Evolutionary conservation across 176 grass and related monocot species (phyloP).

Genomic region (Oryza australiensis): DNA sequence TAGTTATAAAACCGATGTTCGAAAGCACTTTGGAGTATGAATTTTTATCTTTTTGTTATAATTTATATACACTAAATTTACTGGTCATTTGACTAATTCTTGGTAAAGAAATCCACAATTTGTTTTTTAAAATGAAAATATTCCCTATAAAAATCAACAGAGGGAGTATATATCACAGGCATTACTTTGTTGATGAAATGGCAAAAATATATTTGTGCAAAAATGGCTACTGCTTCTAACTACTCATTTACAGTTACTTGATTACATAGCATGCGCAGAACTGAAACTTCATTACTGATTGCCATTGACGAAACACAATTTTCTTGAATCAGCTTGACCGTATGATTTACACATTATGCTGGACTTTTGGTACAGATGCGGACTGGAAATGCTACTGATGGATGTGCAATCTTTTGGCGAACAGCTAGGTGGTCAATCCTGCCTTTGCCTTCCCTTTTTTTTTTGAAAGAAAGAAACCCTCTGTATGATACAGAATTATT

Average conservation of each 20-base stretch:
- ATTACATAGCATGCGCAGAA: neutral
- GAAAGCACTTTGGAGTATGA: neutral
- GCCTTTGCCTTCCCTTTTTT: neutral
- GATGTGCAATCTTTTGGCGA: slow-evolving; percentile 94
- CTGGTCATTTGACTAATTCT: neutral
- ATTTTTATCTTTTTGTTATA: neutral
- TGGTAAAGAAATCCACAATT: neutral
- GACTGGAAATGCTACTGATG: slow-evolving; percentile 85
- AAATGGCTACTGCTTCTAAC: slow-evolving; percentile 10
- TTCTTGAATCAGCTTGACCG: slow-evolving; percentile 28
- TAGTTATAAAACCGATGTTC: neutral
- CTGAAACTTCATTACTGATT: slow-evolving; percentile 12
- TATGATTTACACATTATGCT: slow-evolving; percentile 31
- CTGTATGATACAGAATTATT: slow-evolving; percentile 4
- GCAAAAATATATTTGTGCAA: slow-evolving; percentile 14
- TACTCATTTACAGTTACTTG: slow-evolving; percentile 9
- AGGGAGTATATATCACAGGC: neutral
- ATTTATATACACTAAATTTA: neutral
- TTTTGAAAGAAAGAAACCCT: neutral
- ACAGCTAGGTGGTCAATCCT: slow-evolving; percentile 55
- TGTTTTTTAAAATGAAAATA: neutral
- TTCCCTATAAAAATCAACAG: neutral
- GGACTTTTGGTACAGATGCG: slow-evolving; percentile 61
- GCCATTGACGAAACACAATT: slow-evolving; percentile 8
- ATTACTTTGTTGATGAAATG: slow-evolving; percentile 11